phyloP scores from a whole-genome alignment of 1,284 basidiomycete species.

The Psilocybe mexicana region DNA sequence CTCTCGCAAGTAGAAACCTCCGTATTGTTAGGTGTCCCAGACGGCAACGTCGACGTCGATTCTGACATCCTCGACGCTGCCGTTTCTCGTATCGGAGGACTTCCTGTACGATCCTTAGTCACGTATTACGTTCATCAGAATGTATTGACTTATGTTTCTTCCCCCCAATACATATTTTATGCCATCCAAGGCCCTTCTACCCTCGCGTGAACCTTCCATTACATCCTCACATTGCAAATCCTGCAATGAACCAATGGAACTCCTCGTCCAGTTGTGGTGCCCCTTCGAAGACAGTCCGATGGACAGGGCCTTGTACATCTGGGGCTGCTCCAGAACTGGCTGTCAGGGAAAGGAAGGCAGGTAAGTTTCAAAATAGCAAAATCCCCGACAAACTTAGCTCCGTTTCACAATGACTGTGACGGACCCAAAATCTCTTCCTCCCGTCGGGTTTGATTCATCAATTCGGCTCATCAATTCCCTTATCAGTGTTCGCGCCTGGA shows the following conservation, averaged over 20 bases:
- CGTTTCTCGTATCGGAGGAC: conserved; percentile 83
- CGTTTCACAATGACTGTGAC: neutral
- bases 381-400: conserved; percentile 2
- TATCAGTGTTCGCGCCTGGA: conserved; percentile 73
- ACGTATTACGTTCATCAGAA: conserved; percentile 38
- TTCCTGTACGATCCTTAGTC: conserved; percentile 70
- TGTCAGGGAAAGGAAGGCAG: conserved; percentile 77
- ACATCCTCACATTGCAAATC: conserved; percentile 65
- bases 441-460: neutral
- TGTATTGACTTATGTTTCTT: conserved; percentile 35
- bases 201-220: conserved; percentile 52
- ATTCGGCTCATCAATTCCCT: neutral
- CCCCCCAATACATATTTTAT: conserved; percentile 13
- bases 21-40: conserved; percentile 76
- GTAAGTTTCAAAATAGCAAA: conserved; percentile 33
- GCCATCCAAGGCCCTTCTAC: conserved; percentile 49
- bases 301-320: conserved; percentile 80
- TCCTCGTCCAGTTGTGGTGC: conserved; percentile 84
- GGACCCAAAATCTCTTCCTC: neutral
- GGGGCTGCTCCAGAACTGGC: conserved; percentile 66
- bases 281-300: conserved; percentile 80
- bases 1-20: conserved; percentile 60
- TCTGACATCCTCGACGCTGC: conserved; percentile 68
- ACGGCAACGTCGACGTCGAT: conserved; percentile 59
- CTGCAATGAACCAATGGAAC: conserved; percentile 71